Percentiles rank a stretch among this genome's conserved stretches.
These are phyloP conservation scores for Macrotyloma uniflorum DNA, from an alignment of 306 rosid species.

Conservation along the genomic window DNA sequence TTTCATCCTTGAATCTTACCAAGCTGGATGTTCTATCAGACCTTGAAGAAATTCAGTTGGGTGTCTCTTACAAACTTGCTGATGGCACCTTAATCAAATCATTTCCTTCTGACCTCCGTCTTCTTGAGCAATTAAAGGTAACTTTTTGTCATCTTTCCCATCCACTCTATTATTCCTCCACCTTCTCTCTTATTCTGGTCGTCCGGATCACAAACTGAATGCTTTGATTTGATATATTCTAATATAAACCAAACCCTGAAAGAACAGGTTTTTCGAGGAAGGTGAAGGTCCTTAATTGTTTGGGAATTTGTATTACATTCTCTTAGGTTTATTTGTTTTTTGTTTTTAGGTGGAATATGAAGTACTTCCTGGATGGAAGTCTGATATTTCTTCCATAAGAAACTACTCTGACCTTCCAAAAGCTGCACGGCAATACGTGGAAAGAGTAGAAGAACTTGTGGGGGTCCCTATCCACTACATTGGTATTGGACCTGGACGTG, in stretches of 20 bases:
- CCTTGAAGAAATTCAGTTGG: constrained; percentile 74
- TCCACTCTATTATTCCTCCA: not conserved
- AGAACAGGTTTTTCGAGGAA: constrained; percentile 14
- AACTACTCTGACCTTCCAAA: constrained; percentile 88
- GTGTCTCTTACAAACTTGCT: constrained; percentile 60
- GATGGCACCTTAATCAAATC: constrained; percentile 78
- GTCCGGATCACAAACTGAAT: not conserved
- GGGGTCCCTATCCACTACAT: constrained; percentile 89
- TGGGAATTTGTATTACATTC: not conserved
- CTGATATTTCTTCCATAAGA: constrained; percentile 78
- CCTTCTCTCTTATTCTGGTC: not conserved
- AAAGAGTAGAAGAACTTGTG: constrained; percentile 89
- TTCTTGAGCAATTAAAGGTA: constrained; percentile 88
- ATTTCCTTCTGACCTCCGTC: constrained; percentile 83
- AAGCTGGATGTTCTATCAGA: constrained; percentile 92
- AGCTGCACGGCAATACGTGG: constrained; percentile 73
- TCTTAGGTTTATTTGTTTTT: constrained; percentile 27
- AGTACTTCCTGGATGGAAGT: constrained; percentile 83
- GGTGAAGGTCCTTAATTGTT: not conserved
- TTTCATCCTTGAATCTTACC: constrained; percentile 86
- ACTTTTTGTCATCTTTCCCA: constrained; percentile 6
- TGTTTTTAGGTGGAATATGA: constrained; percentile 83
- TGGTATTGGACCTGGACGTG: constrained; percentile 97
- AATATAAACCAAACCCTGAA: constrained; percentile 1
- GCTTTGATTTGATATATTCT: constrained; percentile 13